A percentile compares a stretch with the other conserved stretches of the same genome.
phyloP scores from a whole-genome alignment of 139 green algal species.

The Coelastrella sp. region DNA sequence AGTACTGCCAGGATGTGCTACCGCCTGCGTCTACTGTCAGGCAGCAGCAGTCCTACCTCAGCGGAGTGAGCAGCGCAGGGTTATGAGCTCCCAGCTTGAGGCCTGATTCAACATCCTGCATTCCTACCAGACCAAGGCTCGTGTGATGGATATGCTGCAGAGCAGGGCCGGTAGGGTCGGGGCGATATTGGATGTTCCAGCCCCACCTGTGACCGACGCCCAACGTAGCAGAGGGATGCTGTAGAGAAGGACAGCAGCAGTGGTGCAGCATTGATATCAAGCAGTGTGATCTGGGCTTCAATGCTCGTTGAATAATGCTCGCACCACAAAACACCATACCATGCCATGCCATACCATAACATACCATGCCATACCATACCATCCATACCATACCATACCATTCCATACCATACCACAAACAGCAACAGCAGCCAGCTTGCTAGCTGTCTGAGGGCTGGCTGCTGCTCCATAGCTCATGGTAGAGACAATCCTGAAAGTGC shows the following conservation, averaged over 20 bases:
- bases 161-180: neutral
- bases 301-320: too few species aligned
- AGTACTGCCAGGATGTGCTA: too few species aligned
- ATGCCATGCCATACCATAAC: neutral
- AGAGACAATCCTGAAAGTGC: neutral
- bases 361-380: too few species aligned
- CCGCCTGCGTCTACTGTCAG: neutral
- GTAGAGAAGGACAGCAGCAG: neutral
- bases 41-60: neutral
- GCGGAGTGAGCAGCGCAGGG: neutral
- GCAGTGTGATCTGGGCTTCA: too few species aligned
- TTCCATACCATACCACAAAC: neutral
- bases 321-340: too few species aligned
- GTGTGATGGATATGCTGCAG: conserved; percentile 30
- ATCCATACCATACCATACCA: neutral
- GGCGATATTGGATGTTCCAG: neutral
- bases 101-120: neutral
- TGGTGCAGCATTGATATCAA: too few species aligned
- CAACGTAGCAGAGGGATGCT: neutral
- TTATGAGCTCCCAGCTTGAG: neutral
- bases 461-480: neutral
- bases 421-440: neutral
- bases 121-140: neutral
- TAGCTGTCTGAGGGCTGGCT: too few species aligned
- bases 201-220: neutral